phyloP scores from a whole-genome alignment of 805 yeast genomes.

The Blastobotrys attinorum region DNA sequence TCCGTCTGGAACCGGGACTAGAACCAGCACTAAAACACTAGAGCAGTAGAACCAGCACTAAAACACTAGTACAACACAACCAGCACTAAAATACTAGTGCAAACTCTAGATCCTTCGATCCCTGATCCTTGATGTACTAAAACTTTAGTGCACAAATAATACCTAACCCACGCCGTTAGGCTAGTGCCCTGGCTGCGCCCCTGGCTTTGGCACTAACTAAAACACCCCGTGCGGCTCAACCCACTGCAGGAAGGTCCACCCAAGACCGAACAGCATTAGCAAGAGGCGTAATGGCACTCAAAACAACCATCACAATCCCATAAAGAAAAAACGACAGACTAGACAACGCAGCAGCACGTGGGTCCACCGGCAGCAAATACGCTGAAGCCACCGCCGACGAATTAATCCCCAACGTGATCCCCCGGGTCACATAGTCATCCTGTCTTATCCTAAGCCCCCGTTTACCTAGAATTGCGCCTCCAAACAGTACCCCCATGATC shows the following conservation, averaged over 20 bases:
- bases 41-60: too few relatives aligned
- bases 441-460: slow-evolving; percentile 42
- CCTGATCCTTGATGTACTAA: too few relatives aligned
- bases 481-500: slow-evolving; percentile 61
- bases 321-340: slow-evolving; percentile 61
- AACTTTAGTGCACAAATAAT: too few relatives aligned
- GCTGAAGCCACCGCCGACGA: slow-evolving; percentile 84
- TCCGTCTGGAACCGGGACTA: too few relatives aligned
- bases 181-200: too few relatives aligned
- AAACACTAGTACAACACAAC: too few relatives aligned
- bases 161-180: too few relatives aligned
- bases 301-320: slow-evolving; percentile 64
- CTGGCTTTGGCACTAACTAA: too few relatives aligned
- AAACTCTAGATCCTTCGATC: too few relatives aligned
- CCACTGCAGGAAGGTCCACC: slow-evolving; percentile 11
- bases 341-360: slow-evolving; percentile 76
- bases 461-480: slow-evolving; percentile 43
- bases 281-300: slow-evolving; percentile 52
- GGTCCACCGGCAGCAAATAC: slow-evolving; percentile 56
- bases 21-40: too few relatives aligned
- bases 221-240: too few relatives aligned
- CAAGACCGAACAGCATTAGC: slow-evolving; percentile 37
- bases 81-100: too few relatives aligned
- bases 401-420: slow-evolving; percentile 67
- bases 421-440: slow-evolving; percentile 66